phyloP scores from a whole-genome alignment of 192 early-diverging fungal genomes.

The Coemansia sp. region DNA sequence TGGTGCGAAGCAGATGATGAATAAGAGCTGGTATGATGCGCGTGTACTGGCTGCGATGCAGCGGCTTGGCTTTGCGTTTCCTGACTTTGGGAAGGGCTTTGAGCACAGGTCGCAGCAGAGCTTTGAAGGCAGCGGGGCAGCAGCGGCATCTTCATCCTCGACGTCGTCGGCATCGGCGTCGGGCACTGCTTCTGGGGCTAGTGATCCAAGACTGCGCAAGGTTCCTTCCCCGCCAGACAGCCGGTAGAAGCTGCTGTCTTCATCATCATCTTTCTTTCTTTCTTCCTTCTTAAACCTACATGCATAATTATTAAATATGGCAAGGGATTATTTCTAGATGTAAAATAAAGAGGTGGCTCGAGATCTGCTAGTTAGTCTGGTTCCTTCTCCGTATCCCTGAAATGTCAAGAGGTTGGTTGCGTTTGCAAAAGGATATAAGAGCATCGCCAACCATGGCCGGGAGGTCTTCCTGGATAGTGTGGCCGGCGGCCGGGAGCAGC shows the following conservation, averaged over 20 bases:
- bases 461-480: conserved; percentile 72
- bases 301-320: too few relatives aligned
- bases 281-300: too few relatives aligned
- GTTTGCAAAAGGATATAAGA: conserved; percentile 67
- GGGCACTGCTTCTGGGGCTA: too few relatives aligned
- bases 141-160: neutral
- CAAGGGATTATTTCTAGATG: neutral
- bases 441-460: conserved; percentile 59
- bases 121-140: conserved; percentile 24
- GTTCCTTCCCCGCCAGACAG: too few relatives aligned
- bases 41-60: conserved; percentile 47
- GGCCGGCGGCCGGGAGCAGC: conserved; percentile 68
- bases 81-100: conserved; percentile 51
- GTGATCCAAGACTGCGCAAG: too few relatives aligned
- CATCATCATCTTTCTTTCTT: too few relatives aligned
- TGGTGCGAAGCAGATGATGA: conserved; percentile 36
- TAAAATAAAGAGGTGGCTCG: neutral
- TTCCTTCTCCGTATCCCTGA: conserved; percentile 12
- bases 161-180: neutral
- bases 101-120: conserved; percentile 56
- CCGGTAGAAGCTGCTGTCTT: too few relatives aligned
- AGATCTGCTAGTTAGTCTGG: neutral
- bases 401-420: conserved; percentile 62
- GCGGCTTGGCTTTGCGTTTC: conserved; percentile 42
- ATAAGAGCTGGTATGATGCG: conserved; percentile 52